These are phyloP conservation scores for Stemphylium beticola DNA, from an alignment of 2,329 filamentous ascomycete genomes.

Conservation along the genomic window DNA sequence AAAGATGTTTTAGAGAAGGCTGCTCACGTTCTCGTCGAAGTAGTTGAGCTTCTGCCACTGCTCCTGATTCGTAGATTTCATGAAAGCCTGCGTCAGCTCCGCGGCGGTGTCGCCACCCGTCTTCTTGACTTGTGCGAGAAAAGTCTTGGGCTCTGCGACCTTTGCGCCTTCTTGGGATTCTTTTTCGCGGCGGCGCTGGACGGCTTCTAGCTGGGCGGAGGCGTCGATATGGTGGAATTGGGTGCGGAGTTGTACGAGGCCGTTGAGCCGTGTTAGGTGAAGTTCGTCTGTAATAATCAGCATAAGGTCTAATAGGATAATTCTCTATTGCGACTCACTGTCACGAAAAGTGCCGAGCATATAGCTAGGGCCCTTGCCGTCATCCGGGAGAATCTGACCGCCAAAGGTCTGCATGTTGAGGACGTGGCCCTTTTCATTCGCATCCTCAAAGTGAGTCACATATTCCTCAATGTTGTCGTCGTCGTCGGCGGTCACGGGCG, in stretches of 20 bases:
- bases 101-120: conserved; percentile 70
- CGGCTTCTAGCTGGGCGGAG: conserved; percentile 71
- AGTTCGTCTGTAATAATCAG: conserved; percentile 69
- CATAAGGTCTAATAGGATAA: neutral
- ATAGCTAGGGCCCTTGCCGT: conserved; percentile 75
- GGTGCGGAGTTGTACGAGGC: conserved; percentile 86
- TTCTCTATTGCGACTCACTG: conserved; percentile 59
- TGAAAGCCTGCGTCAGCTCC: conserved; percentile 75
- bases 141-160: conserved; percentile 69
- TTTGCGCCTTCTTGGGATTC: conserved; percentile 55
- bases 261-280: conserved; percentile 82
- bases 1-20: conserved; percentile 4
- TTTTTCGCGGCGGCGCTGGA: conserved; percentile 49
- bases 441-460: conserved; percentile 61
- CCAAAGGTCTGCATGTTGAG: conserved; percentile 83
- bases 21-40: conserved; percentile 73
- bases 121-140: conserved; percentile 86
- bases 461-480: conserved; percentile 68
- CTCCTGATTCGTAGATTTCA: conserved; percentile 81
- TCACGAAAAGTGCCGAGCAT: conserved; percentile 92
- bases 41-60: conserved; percentile 81
- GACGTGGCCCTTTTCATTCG: conserved; percentile 72
- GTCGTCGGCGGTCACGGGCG: conserved; percentile 59
- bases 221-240: conserved; percentile 95
- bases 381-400: conserved; percentile 74